Evolutionary conservation across 2,329 filamentous ascomycete genomes (phyloP).

Genomic region (Fusarium hostae): DNA sequence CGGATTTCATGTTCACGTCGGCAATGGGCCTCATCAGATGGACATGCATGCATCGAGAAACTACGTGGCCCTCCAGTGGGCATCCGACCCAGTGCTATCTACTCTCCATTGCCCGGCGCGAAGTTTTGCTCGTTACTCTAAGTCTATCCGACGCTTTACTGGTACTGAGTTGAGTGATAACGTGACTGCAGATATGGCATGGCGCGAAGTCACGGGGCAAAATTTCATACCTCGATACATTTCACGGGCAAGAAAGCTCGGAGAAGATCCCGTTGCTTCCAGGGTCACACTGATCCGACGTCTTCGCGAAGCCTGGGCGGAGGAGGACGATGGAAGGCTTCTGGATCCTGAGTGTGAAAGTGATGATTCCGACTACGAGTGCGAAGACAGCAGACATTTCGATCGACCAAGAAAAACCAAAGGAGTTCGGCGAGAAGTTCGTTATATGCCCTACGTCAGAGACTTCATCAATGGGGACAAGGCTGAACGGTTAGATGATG

Average conservation of each 20-base stretch:
- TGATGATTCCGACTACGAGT: conserved; percentile 33
- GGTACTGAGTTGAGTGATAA: conserved; percentile 6
- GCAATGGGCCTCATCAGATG: conserved; percentile 48
- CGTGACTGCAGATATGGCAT: conserved; percentile 2
- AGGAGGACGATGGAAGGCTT: too few relatives aligned
- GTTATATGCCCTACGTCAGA: too few relatives aligned
- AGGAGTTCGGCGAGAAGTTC: background rate
- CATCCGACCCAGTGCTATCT: conserved; percentile 50
- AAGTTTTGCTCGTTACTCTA: conserved; percentile 5
- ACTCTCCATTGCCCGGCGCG: conserved; percentile 51
- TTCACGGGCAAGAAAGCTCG: conserved; percentile 42
- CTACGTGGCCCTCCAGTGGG: conserved; percentile 50
- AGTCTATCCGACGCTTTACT: conserved; percentile 21
- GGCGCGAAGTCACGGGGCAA: background rate
- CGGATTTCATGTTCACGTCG: conserved; percentile 53
- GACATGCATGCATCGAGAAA: conserved; percentile 45
- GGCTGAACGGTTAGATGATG: conserved; percentile 3
- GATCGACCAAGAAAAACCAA: conserved; percentile 21
- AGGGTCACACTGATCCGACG: background rate
- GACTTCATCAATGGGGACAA: background rate
- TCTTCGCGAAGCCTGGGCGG: background rate
- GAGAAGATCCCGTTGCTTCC: conserved; percentile 34
- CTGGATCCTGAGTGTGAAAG: conserved; percentile 13
- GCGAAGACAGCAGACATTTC: conserved; percentile 19
- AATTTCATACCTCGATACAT: conserved; percentile 22